phyloP scores from a whole-genome alignment of 768 basidiomycete species.

The Amyloporia xantha region DNA sequence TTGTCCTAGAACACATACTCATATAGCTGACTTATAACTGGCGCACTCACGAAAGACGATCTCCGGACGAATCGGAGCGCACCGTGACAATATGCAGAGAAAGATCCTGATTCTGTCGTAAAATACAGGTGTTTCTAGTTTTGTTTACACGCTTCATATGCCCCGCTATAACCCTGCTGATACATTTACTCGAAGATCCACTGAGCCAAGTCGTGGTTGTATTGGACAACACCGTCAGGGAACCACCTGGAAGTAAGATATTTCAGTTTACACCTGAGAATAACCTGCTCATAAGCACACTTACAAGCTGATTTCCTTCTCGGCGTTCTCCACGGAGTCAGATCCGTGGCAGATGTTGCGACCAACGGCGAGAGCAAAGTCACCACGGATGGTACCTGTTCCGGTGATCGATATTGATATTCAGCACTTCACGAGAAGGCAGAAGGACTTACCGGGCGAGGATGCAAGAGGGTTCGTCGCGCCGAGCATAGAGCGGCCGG shows the following conservation, averaged over 20 bases:
- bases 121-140: slow-evolving; percentile 3
- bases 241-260: slow-evolving; percentile 71
- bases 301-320: slow-evolving; percentile 93
- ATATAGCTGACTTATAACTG: neutral
- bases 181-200: slow-evolving; percentile 75
- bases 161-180: slow-evolving; percentile 7
- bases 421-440: neutral
- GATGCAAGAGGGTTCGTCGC: slow-evolving; percentile 95
- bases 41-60: no score
- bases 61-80: no score
- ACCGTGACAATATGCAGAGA: neutral
- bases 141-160: slow-evolving; percentile 1
- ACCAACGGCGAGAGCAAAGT: slow-evolving; percentile 90
- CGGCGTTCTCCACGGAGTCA: slow-evolving; percentile 80
- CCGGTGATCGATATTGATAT: neutral
- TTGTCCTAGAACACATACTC: slow-evolving; percentile 1
- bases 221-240: slow-evolving; percentile 78
- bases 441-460: slow-evolving; percentile 55
- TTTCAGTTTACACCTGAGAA: slow-evolving; percentile 11
- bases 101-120: neutral
- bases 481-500: slow-evolving; percentile 93
- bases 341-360: slow-evolving; percentile 94
- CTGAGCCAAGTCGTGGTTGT: slow-evolving; percentile 51
- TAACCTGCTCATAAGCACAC: slow-evolving; percentile 22
- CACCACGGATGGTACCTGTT: slow-evolving; percentile 92